Base-by-base conservation (phyloP, 1,284 basidiomycete species). In the Rhodotorula sp. region DNA sequence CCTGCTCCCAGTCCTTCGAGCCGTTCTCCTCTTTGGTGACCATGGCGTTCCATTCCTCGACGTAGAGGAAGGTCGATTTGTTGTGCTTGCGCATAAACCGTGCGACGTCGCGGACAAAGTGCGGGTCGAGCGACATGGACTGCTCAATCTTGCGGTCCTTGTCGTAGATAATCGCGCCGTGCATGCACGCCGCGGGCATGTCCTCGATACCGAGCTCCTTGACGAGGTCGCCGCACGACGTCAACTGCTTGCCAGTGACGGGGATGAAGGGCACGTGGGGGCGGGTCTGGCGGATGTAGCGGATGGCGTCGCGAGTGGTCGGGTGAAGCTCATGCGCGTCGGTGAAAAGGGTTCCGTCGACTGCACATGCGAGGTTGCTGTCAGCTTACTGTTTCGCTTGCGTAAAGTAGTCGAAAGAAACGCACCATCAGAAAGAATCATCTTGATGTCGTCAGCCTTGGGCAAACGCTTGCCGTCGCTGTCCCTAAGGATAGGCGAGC, bases 91-190 rank as follows among this genome's bases (percentile, higher is more conserved):
- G 69, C 74, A 75, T 75, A 48, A 75, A 51, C 13, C 73, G 70
- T 6, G 71, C 63, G n/a, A 75, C 72, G 62, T 68, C 69, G 53
- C 70, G 67, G 54, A 75, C 74, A 44, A 71, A 71, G 57, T 71
- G 58, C 44, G 65, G 65, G 65, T 73, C 69, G 74, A 75, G 71
- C 20, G 64, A 64, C 48, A 59, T 63, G 46, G 56, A 40, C 61
- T 69, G 65, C 62, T 75, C 71, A 54, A 75, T 64, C 52, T 73
- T 70, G 64, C 70, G 72, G 59, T 75, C 48, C 44, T 73, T 67
- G 70, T 75, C 68, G 72, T 75, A 75, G 59, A 75, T 72, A 69
- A 75, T 72, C 48, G 74, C 74, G 54, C 74, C 74, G 68, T 75
- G 74, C 48, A 73, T 70, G 68, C 69, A 71, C 9, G 63, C 74